Evolutionary conservation across 805 yeast species (phyloP).

Genomic region (Zygosaccharomyces pseudorouxii): DNA sequence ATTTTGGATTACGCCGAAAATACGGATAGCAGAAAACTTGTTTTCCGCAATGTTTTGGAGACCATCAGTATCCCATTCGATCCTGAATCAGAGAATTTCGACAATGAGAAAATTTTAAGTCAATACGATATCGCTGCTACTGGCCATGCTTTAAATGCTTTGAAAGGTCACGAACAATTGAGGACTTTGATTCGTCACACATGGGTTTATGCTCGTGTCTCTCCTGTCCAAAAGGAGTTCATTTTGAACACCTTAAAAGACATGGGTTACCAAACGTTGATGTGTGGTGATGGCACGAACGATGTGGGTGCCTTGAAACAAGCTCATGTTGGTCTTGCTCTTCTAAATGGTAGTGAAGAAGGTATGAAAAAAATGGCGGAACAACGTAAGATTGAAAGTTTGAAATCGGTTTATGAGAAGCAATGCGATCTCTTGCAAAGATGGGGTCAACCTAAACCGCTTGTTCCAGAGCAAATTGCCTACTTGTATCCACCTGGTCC

Average conservation of each 20-base stretch:
- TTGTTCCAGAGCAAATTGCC: slow-evolving; percentile 82
- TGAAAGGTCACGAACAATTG: slow-evolving; percentile 65
- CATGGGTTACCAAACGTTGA: slow-evolving; percentile 86
- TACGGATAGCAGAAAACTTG: slow-evolving; percentile 47
- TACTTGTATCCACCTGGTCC: slow-evolving; percentile 97
- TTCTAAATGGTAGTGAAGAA: slow-evolving; percentile 93
- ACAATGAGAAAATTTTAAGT: slow-evolving; percentile 46
- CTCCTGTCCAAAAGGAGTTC: slow-evolving; percentile 93
- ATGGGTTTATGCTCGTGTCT: slow-evolving; percentile 97
- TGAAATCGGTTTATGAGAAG: slow-evolving; percentile 69
- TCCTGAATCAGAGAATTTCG: slow-evolving; percentile 41
- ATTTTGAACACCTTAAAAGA: slow-evolving; percentile 77
- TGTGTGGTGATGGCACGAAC: slow-evolving; percentile 99
- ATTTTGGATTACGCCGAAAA: slow-evolving; percentile 83
- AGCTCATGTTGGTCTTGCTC: slow-evolving; percentile 97
- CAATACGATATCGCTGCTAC: slow-evolving; percentile 85
- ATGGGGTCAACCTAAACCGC: slow-evolving; percentile 83
- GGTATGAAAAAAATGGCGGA: slow-evolving; percentile 87
- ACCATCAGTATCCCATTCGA: slow-evolving; percentile 62
- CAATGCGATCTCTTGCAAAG: slow-evolving; percentile 72
- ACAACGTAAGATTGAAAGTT: slow-evolving; percentile 60
- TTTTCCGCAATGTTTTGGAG: slow-evolving; percentile 85
- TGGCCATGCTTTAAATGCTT: slow-evolving; percentile 76
- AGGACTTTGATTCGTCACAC: slow-evolving; percentile 74
- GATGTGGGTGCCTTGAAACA: slow-evolving; percentile 99